Evolutionary conservation across 805 yeast genomes (phyloP).

Genomic region (Wickerhamiella dianesei): DNA sequence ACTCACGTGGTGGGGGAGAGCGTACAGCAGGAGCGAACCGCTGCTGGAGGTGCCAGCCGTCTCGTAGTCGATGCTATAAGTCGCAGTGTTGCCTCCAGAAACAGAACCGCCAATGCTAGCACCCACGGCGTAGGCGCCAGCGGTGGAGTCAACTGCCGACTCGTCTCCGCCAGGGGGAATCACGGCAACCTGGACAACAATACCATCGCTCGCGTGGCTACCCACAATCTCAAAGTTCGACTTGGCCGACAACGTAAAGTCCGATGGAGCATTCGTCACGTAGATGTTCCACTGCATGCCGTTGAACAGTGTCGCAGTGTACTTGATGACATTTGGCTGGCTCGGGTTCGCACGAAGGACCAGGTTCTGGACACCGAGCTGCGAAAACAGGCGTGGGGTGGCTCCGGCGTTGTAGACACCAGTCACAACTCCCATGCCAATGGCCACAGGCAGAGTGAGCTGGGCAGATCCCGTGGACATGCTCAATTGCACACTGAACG

Average conservation of each 20-base stretch:
- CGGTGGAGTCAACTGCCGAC: slow-evolving; percentile 43
- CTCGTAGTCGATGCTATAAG: slow-evolving; percentile 36
- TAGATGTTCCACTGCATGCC: slow-evolving; percentile 40
- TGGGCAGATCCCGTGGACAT: slow-evolving; percentile 23
- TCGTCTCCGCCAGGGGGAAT: slow-evolving; percentile 31
- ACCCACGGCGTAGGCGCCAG: slow-evolving; percentile 50
- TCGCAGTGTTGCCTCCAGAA: slow-evolving; percentile 33
- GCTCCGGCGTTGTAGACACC: slow-evolving; percentile 39
- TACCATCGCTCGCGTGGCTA: slow-evolving; percentile 24
- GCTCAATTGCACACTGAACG: slow-evolving; percentile 38
- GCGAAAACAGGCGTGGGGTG: slow-evolving; percentile 34
- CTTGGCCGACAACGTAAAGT: slow-evolving; percentile 25
- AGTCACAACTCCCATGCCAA: slow-evolving; percentile 75
- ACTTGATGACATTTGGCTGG: slow-evolving; percentile 29
- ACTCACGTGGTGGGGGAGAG: slow-evolving; percentile 52
- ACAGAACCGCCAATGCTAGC: slow-evolving; percentile 37
- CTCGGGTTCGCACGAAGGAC: slow-evolving; percentile 14
- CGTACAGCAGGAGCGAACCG: slow-evolving; percentile 36
- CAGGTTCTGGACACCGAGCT: slow-evolving; percentile 33
- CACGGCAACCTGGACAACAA: slow-evolving; percentile 38
- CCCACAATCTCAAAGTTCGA: slow-evolving; percentile 29
- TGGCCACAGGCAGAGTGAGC: slow-evolving; percentile 45
- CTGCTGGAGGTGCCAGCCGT: slow-evolving; percentile 38
- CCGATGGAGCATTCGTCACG: slow-evolving; percentile 29
- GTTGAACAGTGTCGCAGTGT: slow-evolving; percentile 28